A percentile compares a stretch with the other conserved stretches of the same genome.
phyloP scores from a whole-genome alignment of 2,329 filamentous ascomycete genomes.

The Aspergillus bombycis region DNA sequence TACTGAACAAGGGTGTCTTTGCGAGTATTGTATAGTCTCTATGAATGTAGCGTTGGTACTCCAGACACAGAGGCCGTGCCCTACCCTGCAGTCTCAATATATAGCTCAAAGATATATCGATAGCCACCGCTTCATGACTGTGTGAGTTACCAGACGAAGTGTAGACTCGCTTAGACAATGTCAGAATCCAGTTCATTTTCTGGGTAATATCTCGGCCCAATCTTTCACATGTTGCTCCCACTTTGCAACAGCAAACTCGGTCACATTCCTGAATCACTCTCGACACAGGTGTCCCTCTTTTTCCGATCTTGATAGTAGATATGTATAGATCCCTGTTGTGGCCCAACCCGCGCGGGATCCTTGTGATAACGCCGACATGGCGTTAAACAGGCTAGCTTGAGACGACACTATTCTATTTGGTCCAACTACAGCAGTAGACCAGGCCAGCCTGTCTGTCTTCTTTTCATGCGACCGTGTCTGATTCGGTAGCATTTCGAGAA shows the following conservation, averaged over 20 bases:
- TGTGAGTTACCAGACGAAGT: neutral
- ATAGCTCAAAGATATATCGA: neutral
- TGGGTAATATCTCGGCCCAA: neutral
- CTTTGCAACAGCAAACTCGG: too few species aligned
- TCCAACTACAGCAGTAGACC: accelerated
- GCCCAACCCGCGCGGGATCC: neutral
- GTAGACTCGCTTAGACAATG: neutral
- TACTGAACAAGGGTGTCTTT: too few species aligned
- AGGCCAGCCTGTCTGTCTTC: neutral
- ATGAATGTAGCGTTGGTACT: too few species aligned
- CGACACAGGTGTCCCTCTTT: too few species aligned
- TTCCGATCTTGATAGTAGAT: too few species aligned
- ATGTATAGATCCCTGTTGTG: neutral
- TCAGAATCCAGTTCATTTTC: neutral
- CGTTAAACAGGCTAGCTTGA: neutral
- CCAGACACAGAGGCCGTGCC: too few species aligned
- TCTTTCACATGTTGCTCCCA: neutral
- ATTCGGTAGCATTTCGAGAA: neutral
- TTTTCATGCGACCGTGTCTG: neutral
- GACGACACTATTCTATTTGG: neutral
- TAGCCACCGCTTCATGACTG: neutral
- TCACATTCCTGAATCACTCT: too few species aligned
- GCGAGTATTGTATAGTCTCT: too few species aligned
- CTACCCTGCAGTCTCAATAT: too few species aligned
- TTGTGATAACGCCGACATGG: neutral